Evolutionary conservation across 495 filamentous ascomycete species (phyloP).

Genomic region (Pseudevernia furfuracea): DNA sequence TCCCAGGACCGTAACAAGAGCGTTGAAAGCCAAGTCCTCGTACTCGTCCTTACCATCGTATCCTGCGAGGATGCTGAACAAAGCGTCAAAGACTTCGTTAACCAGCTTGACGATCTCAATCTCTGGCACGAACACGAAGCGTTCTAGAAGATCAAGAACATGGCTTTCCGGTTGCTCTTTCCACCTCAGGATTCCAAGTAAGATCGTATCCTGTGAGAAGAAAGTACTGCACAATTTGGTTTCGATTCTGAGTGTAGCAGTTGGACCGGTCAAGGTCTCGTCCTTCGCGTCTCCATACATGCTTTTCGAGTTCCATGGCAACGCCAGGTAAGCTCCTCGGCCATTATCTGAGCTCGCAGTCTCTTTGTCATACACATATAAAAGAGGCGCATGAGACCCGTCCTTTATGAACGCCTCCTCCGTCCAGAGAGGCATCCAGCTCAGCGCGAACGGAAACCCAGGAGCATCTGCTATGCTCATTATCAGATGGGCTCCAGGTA

Average conservation of each 20-base stretch:
- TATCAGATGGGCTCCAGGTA: constrained; percentile 76
- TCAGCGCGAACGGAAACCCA: constrained; percentile 77
- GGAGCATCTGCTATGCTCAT: constrained; percentile 82
- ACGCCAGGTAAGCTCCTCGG: constrained; percentile 72
- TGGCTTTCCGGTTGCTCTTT: constrained; percentile 62
- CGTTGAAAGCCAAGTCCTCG: constrained; percentile 86
- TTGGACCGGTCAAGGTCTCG: constrained; percentile 62
- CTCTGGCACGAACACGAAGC: constrained; percentile 87
- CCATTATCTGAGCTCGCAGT: constrained; percentile 55
- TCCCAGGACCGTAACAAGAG: constrained; percentile 79
- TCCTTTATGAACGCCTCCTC: constrained; percentile 85
- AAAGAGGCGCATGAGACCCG: constrained; percentile 67
- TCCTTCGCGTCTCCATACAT: constrained; percentile 62
- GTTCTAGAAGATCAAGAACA: constrained; percentile 63
- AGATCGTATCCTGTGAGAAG: constrained; percentile 87
- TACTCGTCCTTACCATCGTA: constrained; percentile 83
- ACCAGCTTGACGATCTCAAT: constrained; percentile 95
- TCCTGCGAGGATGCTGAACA: constrained; percentile 86
- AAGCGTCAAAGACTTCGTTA: constrained; percentile 79
- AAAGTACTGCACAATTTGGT: constrained; percentile 93
- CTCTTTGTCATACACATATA: constrained; percentile 87
- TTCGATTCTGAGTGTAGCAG: constrained; percentile 66
- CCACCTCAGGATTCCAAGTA: constrained; percentile 82
- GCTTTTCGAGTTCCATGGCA: constrained; percentile 67
- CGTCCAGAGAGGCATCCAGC: constrained; percentile 91